Conservation (phyloP, 257 asterid species). For the Petunia secreta region DNA sequence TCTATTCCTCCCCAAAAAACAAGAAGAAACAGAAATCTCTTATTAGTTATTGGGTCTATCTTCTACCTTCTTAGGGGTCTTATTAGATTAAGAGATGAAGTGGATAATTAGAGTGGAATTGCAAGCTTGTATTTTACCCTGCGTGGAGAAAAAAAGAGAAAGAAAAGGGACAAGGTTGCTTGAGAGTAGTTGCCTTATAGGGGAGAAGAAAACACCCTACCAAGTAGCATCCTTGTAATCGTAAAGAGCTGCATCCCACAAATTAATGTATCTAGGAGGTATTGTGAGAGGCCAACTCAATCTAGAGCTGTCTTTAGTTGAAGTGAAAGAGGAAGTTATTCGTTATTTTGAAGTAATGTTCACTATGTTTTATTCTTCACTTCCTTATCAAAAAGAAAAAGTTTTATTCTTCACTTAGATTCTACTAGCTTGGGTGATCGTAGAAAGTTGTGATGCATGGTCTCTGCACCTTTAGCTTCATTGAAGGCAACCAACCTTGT, state of each 20-base stretch:
- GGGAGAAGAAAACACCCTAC: background rate
- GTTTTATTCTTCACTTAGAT: background rate
- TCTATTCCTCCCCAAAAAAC: background rate
- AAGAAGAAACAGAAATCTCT: background rate
- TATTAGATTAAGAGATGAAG: background rate
- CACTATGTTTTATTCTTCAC: background rate
- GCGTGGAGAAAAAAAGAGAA: background rate
- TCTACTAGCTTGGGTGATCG: background rate
- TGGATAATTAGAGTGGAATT: background rate
- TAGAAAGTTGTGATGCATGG: background rate
- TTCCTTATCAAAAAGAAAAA: no score
- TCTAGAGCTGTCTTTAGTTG: background rate
- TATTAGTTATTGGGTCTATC: background rate
- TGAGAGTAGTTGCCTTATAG: background rate
- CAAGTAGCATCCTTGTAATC: background rate
- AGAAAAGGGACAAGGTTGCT: background rate
- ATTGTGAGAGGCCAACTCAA: background rate
- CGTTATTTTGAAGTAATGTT: background rate
- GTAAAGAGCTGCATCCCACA: background rate
- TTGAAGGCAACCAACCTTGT: background rate
- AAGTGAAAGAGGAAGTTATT: background rate
- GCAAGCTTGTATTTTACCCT: background rate
- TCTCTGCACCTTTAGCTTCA: background rate
- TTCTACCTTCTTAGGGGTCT: background rate
- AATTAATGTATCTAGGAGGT: background rate